These are phyloP conservation scores for Prunus armeniaca DNA, from an alignment of 306 rosid genomes.

Conservation along the genomic window DNA sequence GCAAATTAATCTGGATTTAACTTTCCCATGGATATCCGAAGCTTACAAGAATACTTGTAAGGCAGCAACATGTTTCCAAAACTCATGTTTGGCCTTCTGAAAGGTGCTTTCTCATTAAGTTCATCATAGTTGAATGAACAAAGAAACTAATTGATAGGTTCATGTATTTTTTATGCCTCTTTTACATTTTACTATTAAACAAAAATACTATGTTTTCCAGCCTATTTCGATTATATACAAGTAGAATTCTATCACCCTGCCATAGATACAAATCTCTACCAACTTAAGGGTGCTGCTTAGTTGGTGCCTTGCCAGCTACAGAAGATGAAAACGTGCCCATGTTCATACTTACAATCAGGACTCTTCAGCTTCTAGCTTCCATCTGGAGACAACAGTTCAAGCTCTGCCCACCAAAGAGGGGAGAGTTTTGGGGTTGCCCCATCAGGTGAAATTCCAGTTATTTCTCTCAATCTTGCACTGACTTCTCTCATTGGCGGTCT, in stretches of 20 bases:
- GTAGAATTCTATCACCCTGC: constrained; percentile 30
- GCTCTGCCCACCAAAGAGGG: constrained; percentile 99
- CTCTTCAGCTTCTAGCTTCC: constrained; percentile 39
- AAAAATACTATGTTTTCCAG: not conserved
- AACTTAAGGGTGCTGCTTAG: constrained; percentile 7
- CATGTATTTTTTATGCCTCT: not conserved
- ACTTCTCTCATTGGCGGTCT: constrained; percentile 71
- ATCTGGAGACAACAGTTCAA: constrained; percentile 68
- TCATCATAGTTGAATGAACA: constrained; percentile 1
- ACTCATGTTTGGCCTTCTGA: not conserved
- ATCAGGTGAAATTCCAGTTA: constrained; percentile 74
- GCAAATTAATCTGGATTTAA: no score
- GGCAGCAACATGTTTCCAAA: not conserved
- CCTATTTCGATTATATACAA: constrained; percentile 51
- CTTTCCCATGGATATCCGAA: no score
- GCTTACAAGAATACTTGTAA: no score
- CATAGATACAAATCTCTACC: constrained; percentile 31
- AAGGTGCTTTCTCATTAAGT: not conserved
- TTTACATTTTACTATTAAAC: constrained; percentile 1
- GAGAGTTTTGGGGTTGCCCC: constrained; percentile 77
- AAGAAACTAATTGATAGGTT: constrained; percentile 18
- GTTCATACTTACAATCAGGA: constrained; percentile 31
- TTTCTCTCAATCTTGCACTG: constrained; percentile 54
- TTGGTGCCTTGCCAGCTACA: constrained; percentile 8
- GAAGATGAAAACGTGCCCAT: constrained; percentile 9